Conservation (phyloP, 140 eudicot species). For the Senecio squalidus region DNA sequence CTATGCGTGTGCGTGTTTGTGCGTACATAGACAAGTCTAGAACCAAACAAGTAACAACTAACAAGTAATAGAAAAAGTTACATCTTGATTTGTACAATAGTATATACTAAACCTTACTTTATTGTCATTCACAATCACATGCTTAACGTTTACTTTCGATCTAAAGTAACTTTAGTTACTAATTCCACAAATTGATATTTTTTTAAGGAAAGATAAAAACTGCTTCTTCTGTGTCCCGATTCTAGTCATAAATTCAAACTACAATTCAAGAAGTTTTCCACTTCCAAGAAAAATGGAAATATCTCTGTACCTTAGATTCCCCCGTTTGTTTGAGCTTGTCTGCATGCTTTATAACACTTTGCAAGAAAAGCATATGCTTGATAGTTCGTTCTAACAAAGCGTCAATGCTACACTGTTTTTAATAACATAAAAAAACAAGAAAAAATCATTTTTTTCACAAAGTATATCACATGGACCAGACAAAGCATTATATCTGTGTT, state of each 20-base stretch:
- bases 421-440: not conserved
- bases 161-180: too few relatives aligned
- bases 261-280: too few relatives aligned
- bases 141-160: too few relatives aligned
- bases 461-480: not conserved
- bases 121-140: not conserved
- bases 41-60: not conserved
- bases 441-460: not conserved
- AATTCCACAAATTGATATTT: too few relatives aligned
- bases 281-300: not conserved
- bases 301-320: slow-evolving; percentile 66
- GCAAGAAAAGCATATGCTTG: slow-evolving; percentile 96
- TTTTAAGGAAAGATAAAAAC: too few relatives aligned
- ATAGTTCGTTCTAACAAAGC: slow-evolving; percentile 91
- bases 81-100: not conserved
- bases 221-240: too few relatives aligned
- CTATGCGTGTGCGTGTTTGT: not conserved
- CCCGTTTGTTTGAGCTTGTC: slow-evolving; percentile 81
- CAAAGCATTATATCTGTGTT: not conserved
- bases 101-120: not conserved
- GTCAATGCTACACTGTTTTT: slow-evolving; percentile 94
- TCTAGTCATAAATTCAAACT: too few relatives aligned
- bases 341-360: slow-evolving; percentile 88
- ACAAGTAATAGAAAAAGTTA: not conserved
- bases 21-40: not conserved